Evolutionary conservation across 192 early-diverging fungal species (phyloP).

Genomic region (Podila horticola): DNA sequence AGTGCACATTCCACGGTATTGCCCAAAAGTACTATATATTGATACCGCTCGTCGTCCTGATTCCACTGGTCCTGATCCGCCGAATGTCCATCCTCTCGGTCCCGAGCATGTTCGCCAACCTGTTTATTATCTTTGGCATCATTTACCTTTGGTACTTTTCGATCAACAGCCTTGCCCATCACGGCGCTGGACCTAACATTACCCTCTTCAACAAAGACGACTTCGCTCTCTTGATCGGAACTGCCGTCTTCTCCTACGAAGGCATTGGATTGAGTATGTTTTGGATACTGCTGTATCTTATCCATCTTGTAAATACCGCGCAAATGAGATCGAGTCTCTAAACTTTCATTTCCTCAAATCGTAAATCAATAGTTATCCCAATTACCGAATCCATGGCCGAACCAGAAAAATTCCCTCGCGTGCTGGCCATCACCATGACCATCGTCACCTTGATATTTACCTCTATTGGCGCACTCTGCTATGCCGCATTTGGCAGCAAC

Average conservation of each 20-base stretch:
- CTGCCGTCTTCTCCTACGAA: slow-evolving; percentile 67
- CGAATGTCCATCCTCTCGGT: slow-evolving; percentile 65
- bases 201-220: slow-evolving; percentile 64
- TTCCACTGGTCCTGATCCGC: slow-evolving; percentile 76
- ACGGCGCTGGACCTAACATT: slow-evolving; percentile 59
- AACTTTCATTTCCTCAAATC: neutral
- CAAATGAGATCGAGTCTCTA: neutral
- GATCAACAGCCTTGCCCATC: slow-evolving; percentile 52
- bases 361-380: slow-evolving; percentile 55
- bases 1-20: slow-evolving; percentile 61
- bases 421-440: slow-evolving; percentile 56
- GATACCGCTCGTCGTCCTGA: slow-evolving; percentile 77
- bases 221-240: slow-evolving; percentile 80
- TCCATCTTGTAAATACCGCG: neutral
- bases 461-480: slow-evolving; percentile 63
- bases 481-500: slow-evolving; percentile 72
- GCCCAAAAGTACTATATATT: slow-evolving; percentile 77
- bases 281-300: neutral
- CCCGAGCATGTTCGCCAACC: slow-evolving; percentile 75
- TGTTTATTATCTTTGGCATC: slow-evolving; percentile 80
- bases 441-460: slow-evolving; percentile 56
- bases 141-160: slow-evolving; percentile 72
- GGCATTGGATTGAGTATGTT: slow-evolving; percentile 47
- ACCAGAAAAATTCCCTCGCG: slow-evolving; percentile 62
- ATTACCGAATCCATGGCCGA: slow-evolving; percentile 67